These are phyloP conservation scores for Desmodesmus armatus DNA, from an alignment of 139 green algal genomes.

Conservation along the genomic window DNA sequence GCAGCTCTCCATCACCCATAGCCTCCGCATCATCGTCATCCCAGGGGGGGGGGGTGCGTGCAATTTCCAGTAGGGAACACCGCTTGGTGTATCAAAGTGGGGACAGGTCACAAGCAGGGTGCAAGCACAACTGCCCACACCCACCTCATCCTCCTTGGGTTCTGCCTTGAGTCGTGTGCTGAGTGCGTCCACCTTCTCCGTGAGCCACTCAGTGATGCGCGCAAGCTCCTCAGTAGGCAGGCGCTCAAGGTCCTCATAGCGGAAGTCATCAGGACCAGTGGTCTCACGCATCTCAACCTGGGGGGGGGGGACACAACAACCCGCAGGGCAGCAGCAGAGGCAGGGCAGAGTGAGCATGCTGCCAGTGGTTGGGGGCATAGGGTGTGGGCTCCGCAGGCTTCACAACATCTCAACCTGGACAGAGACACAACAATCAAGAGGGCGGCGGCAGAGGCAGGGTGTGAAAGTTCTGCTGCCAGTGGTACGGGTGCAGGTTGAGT, in stretches of 20 bases:
- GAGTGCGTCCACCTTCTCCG: constrained; percentile 86
- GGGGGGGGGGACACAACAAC: neutral
- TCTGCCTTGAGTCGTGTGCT: constrained; percentile 68
- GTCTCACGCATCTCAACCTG: constrained; percentile 44
- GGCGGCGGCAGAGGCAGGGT: too few species aligned
- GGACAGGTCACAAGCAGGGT: too few species aligned
- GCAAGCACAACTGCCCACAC: too few species aligned
- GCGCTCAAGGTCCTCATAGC: constrained; percentile 86
- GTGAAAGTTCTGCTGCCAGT: too few species aligned
- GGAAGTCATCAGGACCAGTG: constrained; percentile 60
- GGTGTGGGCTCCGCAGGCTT: too few species aligned
- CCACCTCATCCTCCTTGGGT: constrained; percentile 64
- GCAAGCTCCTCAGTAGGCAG: constrained; percentile 68
- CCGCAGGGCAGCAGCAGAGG: neutral
- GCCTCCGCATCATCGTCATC: constrained; percentile 69
- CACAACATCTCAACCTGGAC: too few species aligned
- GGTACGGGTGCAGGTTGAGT: too few species aligned
- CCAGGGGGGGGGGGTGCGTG: too few species aligned
- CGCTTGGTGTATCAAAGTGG: too few species aligned
- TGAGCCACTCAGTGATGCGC: constrained; percentile 86
- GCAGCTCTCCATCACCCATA: constrained; percentile 90
- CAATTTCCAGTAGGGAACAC: too few species aligned
- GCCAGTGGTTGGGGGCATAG: neutral
- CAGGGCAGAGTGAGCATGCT: neutral
- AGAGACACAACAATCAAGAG: too few species aligned